Percentiles rank a stretch among this genome's conserved stretches.
Evolutionary conservation across 495 filamentous ascomycete species (phyloP).

Genomic region (Hypomontagnella submonticulosa): DNA sequence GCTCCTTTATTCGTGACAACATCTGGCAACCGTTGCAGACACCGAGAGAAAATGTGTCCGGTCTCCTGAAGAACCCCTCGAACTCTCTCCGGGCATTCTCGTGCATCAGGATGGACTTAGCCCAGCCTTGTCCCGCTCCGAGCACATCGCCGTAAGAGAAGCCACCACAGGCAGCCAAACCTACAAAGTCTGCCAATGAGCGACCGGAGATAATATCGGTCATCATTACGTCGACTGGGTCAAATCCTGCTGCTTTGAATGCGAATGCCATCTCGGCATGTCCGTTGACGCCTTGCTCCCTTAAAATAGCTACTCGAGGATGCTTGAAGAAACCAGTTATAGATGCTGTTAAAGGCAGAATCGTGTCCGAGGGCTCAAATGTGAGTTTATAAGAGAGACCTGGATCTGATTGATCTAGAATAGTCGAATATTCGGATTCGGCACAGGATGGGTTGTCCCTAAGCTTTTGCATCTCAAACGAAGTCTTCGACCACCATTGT

Average conservation of each 20-base stretch:
- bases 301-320: conserved; percentile 91
- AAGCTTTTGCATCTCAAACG: conserved; percentile 88
- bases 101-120: conserved; percentile 91
- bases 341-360: conserved; percentile 72
- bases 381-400: conserved; percentile 87
- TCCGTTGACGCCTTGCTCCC: conserved; percentile 95
- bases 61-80: conserved; percentile 84
- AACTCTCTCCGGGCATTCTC: conserved; percentile 80
- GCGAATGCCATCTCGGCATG: conserved; percentile 97
- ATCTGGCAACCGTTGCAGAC: conserved; percentile 99
- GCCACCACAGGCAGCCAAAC: conserved; percentile 92
- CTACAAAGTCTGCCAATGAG: conserved; percentile 82
- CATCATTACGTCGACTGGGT: conserved; percentile 96
- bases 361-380: conserved; percentile 82
- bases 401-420: conserved; percentile 79
- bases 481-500: conserved; percentile 88
- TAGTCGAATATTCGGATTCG: conserved; percentile 82
- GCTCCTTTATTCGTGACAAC: conserved; percentile 80
- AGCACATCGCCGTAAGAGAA: conserved; percentile 98
- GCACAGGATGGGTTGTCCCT: conserved; percentile 90
- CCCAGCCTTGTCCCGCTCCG: conserved; percentile 95
- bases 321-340: conserved; percentile 76
- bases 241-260: conserved; percentile 91
- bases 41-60: conserved; percentile 91
- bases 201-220: conserved; percentile 85